Evolutionary conservation across 257 asterid genomes (phyloP), one percentile per base, ranked within the genome.

Genomic region (Parsonsia alboflavescens): DNA sequence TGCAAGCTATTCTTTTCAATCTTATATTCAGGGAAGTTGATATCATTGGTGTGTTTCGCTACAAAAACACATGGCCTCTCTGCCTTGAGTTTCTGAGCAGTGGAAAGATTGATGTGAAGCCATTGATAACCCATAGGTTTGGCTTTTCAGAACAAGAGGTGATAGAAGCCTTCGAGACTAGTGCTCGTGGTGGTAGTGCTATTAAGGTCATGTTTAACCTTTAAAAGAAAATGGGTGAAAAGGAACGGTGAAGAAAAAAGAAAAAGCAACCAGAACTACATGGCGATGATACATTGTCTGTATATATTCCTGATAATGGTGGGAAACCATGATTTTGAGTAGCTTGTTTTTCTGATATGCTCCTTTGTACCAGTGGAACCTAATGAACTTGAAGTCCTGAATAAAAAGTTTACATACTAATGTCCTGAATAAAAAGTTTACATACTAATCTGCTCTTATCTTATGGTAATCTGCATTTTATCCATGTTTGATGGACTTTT

Each of bases 121-220:
- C 93, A 2, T 73, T 92, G 83, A 92, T 92, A 78, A 92, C 97
- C 19, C 92, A 90, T 80, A 85, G 96, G 86, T 92, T 81, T 46
- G 91, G 91, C 22, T 92, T 92, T 79, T 76, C 92, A 44, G 92
- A 92, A 89, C 77, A 86, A 75, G 97, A 85, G 66, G 89, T 92
- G 59, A 90, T 81, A 73, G 92, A 90, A 53, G 97, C 96, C 48
- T 90, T 90, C 16, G 97, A 92, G 76, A 89, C 92, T 21, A 92
- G 96, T 54, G 91, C 91, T 7, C 85, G 80, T 13, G 96, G 97
- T 10, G 93, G 96, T 62, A 78, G 78, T 76, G 97, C 96, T 30
- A 92, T 92, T 81, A 92, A 92, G 86, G 96, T 92, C 85, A 92
- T 92, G 96, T 89, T 92, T 76, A 92, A 89, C 74, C 85, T 90